Percentiles rank a stretch among this genome's conserved stretches.
These are phyloP conservation scores for Diaporthe citri DNA, from an alignment of 2,329 filamentous ascomycete species.

Conservation along the genomic window DNA sequence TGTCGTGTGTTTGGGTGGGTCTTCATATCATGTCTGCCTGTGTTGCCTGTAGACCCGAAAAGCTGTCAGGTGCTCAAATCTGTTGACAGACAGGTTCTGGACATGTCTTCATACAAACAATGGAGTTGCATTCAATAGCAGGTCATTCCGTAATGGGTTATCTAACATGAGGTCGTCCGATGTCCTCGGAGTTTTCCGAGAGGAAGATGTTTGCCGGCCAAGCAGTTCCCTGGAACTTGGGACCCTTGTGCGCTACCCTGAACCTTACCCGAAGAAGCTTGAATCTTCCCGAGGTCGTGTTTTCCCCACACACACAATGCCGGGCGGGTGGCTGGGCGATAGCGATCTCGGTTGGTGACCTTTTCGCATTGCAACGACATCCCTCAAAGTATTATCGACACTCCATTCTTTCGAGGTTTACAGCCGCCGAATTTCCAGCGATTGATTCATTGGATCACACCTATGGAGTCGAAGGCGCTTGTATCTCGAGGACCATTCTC, in stretches of 20 bases:
- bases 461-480: constrained; percentile 47
- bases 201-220: neutral
- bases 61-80: no score
- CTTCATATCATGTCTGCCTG: no score
- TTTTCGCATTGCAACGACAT: neutral
- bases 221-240: neutral
- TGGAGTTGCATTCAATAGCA: neutral
- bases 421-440: neutral
- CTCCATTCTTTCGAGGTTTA: neutral
- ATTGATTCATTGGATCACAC: neutral
- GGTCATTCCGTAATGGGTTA: neutral
- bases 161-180: neutral
- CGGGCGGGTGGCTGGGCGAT: constrained; percentile 16
- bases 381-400: neutral
- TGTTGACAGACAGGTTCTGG: no score
- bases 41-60: no score
- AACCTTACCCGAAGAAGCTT: neutral
- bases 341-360: neutral
- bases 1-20: no score
- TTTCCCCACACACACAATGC: constrained; percentile 20
- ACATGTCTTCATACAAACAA: neutral
- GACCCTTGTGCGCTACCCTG: neutral
- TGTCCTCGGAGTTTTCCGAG: no score
- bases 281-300: neutral
- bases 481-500: constrained; percentile 50